Percentiles rank a stretch among this genome's conserved stretches.
phyloP scores from a whole-genome alignment of 2,329 filamentous ascomycete genomes.

The Alternaria arborescens region DNA sequence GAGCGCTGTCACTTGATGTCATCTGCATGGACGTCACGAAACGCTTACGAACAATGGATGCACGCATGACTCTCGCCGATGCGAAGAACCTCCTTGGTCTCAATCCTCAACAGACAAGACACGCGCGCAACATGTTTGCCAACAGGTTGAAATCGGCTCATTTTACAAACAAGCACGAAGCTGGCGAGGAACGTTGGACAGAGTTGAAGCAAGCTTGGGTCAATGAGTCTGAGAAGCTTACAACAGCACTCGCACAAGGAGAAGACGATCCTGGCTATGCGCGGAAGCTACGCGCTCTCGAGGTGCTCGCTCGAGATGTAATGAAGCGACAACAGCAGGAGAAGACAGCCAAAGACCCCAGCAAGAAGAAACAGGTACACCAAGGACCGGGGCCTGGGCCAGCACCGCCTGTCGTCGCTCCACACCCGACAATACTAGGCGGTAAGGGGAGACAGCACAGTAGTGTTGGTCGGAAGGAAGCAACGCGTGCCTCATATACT shows the following conservation, averaged over 20 bases:
- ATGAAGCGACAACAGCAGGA: slow-evolving; percentile 80
- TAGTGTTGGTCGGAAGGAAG: slow-evolving; percentile 7
- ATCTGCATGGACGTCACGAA: slow-evolving; percentile 86
- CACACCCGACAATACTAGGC: slow-evolving; percentile 26
- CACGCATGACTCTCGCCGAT: slow-evolving; percentile 75
- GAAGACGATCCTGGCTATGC: slow-evolving; percentile 62
- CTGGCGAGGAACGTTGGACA: slow-evolving; percentile 75
- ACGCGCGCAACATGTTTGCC: slow-evolving; percentile 72
- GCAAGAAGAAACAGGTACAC: slow-evolving; percentile 53
- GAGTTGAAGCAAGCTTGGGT: slow-evolving; percentile 75
- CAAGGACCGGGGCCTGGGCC: slow-evolving; percentile 55
- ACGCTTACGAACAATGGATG: slow-evolving; percentile 71
- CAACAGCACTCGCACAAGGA: slow-evolving; percentile 61
- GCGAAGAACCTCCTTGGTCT: slow-evolving; percentile 76
- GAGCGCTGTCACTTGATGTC: slow-evolving; percentile 76
- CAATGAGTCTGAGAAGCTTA: slow-evolving; percentile 64
- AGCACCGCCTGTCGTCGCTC: slow-evolving; percentile 39
- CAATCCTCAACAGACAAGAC: slow-evolving; percentile 72
- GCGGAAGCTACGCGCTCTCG: slow-evolving; percentile 70
- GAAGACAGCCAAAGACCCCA: slow-evolving; percentile 64
- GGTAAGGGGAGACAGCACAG: slow-evolving; percentile 43
- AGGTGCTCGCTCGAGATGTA: slow-evolving; percentile 76
- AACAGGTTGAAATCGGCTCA: slow-evolving; percentile 70
- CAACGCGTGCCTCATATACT: slow-evolving; percentile 22
- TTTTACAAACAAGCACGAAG: slow-evolving; percentile 77